Evolutionary conservation across 345 rosid species (phyloP).

Genomic region (Pseudoturritis turrita): DNA sequence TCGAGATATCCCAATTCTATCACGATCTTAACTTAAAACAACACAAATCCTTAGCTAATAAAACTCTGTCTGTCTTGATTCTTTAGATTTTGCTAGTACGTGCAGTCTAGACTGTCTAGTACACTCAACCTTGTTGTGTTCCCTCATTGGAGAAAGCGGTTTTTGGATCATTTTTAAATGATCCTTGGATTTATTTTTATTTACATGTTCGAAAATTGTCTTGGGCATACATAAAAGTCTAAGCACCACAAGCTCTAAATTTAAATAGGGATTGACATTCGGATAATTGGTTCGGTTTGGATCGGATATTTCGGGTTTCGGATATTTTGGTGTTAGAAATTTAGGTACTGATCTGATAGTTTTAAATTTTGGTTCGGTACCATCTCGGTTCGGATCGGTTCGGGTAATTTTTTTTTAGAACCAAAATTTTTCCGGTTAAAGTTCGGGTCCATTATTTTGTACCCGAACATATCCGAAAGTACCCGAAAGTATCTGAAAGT

Average conservation of each 20-base stretch:
- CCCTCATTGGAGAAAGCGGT: neutral
- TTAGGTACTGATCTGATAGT: no score
- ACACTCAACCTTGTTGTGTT: neutral
- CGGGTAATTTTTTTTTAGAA: no score
- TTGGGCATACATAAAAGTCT: neutral
- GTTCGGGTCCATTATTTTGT: no score
- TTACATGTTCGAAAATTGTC: neutral
- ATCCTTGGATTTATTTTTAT: neutral
- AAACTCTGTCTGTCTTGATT: neutral
- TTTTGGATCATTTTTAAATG: neutral
- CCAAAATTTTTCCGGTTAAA: no score
- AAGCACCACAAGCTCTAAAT: neutral
- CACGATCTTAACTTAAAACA: neutral
- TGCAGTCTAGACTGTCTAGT: slow-evolving; percentile 1
- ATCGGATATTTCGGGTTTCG: no score
- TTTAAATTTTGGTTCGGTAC: no score
- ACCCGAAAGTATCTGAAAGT: no score
- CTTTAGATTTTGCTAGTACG: neutral
- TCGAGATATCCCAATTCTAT: neutral
- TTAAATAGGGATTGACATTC: no score
- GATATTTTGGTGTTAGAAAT: no score
- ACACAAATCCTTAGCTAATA: neutral
- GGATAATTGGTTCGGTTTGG: no score
- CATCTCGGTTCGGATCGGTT: no score
- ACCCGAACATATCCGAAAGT: no score